Base-by-base conservation (phyloP, 1,284 basidiomycete species). In the Coniferiporia sulphurascens region DNA sequence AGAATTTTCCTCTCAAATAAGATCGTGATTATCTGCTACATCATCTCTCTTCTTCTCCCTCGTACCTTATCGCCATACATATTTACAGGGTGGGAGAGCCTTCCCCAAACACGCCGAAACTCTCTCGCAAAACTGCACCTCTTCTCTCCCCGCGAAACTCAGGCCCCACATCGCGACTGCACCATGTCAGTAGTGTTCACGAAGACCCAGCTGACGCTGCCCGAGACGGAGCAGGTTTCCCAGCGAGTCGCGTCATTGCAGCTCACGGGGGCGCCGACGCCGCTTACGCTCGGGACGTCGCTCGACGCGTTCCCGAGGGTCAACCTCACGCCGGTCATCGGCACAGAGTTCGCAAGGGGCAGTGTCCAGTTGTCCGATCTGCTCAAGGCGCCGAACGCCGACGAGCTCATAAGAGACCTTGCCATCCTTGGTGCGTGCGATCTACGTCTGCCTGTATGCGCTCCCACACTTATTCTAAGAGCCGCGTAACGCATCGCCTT, bases 361-460 rank as follows among this genome's bases (percentile, higher is more conserved):
- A 66, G 70, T 49, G 66, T 76, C 5, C 77, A 79, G 64, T 68
- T 78, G 9, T 67, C 68, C 3, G 68, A 72, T 10, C 65, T 78
- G 32, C 66, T 79, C 32, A 66, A 71, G 13, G 74, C 74, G 1
- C 59, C 67, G 5, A 74, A 79, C 61, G 64, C 74, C 2, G 76
- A 79, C 55, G 75, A 75, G 55, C 69, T 79, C 48, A 67, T 80
- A 53, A 68, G 69, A 27, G 79, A 81, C 65, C 73, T 81, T 9
- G 83, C 83, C 0, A 78, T 76, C 3, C 76, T 84, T 53, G 76
- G 59, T 60, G 52, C 21, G 59, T 38, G 13, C 35, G 19, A 3
- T 6, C 21, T 3, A 0, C 10, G 27, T 4, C 43, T 44, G 9
- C 17, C 15, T 43, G 51, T 5, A 34, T 22, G 4, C n/a, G 36